These are phyloP conservation scores for Myriosclerotinia scirpicola DNA, from an alignment of 2,329 filamentous ascomycete species.

Conservation along the genomic window DNA sequence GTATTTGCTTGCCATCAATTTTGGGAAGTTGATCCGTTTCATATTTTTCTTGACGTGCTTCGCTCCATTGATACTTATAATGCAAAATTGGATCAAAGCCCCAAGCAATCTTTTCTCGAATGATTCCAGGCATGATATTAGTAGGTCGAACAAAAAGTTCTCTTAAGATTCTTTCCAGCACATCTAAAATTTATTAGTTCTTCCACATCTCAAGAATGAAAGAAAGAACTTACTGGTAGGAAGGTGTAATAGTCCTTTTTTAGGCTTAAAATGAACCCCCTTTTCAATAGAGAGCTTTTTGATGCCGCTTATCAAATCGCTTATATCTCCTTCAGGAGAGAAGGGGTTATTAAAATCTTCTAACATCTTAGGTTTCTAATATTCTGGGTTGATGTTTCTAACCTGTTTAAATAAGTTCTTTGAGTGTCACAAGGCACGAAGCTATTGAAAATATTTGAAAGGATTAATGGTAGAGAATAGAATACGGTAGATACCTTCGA, in stretches of 20 bases:
- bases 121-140: background rate
- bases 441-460: too few species aligned
- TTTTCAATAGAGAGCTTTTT: background rate
- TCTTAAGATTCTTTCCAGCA: background rate
- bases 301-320: too few species aligned
- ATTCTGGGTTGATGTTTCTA: too few species aligned
- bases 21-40: background rate
- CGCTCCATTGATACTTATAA: background rate
- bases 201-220: too few species aligned
- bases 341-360: too few species aligned
- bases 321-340: too few species aligned
- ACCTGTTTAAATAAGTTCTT: too few species aligned
- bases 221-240: background rate
- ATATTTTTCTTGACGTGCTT: conserved; percentile 4
- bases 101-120: background rate
- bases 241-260: background rate
- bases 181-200: background rate
- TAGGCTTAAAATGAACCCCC: accelerated
- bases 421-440: too few species aligned
- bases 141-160: background rate
- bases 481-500: too few species aligned
- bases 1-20: background rate
- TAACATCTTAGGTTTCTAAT: too few species aligned
- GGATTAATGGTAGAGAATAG: too few species aligned
- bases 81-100: background rate